Evolutionary conservation across 805 yeast genomes (phyloP), one percentile per base, ranked within the genome.

Genomic region (Jamesozyma piceae): DNA sequence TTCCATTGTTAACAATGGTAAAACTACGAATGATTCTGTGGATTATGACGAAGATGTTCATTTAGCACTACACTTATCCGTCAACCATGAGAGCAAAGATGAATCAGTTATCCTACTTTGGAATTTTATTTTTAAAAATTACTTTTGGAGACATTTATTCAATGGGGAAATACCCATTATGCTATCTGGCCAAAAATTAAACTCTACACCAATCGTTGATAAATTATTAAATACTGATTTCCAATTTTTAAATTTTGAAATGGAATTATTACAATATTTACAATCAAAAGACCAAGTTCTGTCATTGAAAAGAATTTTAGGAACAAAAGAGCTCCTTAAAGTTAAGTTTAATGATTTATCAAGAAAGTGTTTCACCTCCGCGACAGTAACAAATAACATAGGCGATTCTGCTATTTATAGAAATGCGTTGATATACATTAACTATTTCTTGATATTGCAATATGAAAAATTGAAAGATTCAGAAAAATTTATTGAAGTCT

Each of bases 21-120:
- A 45, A 15, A 34, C 38, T 8, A 31, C 46, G 11, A 42, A 44
- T 22, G 47, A 51, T 27, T 29, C 41, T 9, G 41, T 50, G 33
- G 57, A 53, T 42, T 51, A 46, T 22, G 59, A 58, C 41, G 62
- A 57, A 46, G 63, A 58, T 41, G 48, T 58, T 18, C 55, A 55
- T 38, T 37, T 53, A 35, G 60, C 60, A n/a, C 38, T 55, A 15
- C 46, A 49, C 19, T 42, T 52, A 20, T 50, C 62, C 3, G 39
- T 58, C 35, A 57, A 58, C 32, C 54, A 52, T 36, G 63, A 58
- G 39, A 46, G 48, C n/a, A 49, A 51, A 21, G 46, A 56, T 41
- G 52, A 51, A 21, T 29, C 43, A 15, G 35, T 35, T 19, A 52
- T 55, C 27, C 28, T 47, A 20, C 35, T 53, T 17, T 58, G 62